These are phyloP conservation scores for Diaporthe capsici DNA, from an alignment of 2,329 filamentous ascomycete genomes.

Conservation along the genomic window DNA sequence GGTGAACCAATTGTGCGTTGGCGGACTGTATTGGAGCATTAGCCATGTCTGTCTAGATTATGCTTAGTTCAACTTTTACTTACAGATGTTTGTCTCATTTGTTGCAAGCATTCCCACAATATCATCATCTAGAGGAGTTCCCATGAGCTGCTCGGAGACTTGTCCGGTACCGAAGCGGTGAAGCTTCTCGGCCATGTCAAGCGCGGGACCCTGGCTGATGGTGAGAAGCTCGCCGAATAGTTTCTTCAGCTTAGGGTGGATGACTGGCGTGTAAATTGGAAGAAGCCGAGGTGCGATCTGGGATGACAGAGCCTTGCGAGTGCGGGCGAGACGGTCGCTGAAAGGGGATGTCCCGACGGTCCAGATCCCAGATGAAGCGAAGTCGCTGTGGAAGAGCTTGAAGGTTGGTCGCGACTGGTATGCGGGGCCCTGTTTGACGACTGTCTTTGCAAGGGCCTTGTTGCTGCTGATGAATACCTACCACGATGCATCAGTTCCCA, in stretches of 20 bases:
- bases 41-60: neutral
- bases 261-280: neutral
- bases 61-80: neutral
- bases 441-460: neutral
- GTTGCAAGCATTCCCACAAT: neutral
- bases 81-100: constrained; percentile 3
- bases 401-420: neutral
- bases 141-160: neutral
- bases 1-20: constrained; percentile 9
- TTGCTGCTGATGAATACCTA: constrained; percentile 6
- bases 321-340: neutral
- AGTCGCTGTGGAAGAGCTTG: neutral
- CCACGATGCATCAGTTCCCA: neutral
- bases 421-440: neutral
- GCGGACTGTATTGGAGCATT: neutral
- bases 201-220: neutral
- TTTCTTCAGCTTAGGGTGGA: constrained; percentile 9
- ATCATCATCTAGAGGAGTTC: neutral
- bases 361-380: neutral
- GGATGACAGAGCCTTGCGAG: neutral
- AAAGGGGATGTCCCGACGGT: neutral
- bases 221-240: neutral
- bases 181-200: constrained; percentile 1
- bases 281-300: neutral
- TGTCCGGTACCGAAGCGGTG: constrained; percentile 5